phyloP scores from a whole-genome alignment of 2,329 filamentous ascomycete species.

The Xylaria sp. region DNA sequence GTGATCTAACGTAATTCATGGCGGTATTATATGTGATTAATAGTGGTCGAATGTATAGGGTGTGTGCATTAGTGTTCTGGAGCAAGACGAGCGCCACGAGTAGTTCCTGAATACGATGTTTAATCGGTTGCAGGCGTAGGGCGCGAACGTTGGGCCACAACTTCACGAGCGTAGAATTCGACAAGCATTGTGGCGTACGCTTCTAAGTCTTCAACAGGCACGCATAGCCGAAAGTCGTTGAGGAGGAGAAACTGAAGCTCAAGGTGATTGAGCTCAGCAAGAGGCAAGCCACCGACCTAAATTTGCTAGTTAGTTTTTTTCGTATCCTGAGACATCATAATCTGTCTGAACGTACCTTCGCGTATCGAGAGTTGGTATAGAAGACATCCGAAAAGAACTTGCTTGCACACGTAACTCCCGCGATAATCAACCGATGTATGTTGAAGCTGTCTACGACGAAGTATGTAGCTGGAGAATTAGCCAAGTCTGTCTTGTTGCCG shows the following conservation, averaged over 20 bases:
- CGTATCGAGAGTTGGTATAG: conserved; percentile 98
- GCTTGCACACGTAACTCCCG: conserved; percentile 96
- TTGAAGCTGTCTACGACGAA: conserved; percentile 99
- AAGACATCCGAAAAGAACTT: conserved; percentile 99
- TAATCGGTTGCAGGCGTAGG: conserved; percentile 36
- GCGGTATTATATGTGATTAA: conserved; percentile 38
- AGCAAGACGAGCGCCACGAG: conserved; percentile 7
- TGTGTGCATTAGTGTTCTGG: conserved; percentile 18
- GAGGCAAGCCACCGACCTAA: conserved; percentile 91
- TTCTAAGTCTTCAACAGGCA: conserved; percentile 94
- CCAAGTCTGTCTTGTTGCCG: conserved; percentile 43
- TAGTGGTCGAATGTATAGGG: conserved; percentile 25
- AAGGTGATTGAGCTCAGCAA: conserved; percentile 93
- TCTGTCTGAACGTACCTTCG: conserved; percentile 75
- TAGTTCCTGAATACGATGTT: conserved; percentile 17
- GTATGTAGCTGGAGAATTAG: conserved; percentile 60
- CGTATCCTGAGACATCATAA: neutral
- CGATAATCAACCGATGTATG: conserved; percentile 95
- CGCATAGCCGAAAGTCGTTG: conserved; percentile 94
- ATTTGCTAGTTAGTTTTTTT: conserved; percentile 37
- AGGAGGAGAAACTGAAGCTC: conserved; percentile 95
- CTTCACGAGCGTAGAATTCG: conserved; percentile 94
- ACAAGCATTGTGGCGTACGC: conserved; percentile 98
- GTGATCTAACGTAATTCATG: conserved; percentile 15
- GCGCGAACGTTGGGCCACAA: conserved; percentile 64